phyloP scores from a whole-genome alignment of 352 stramenopile species.

The Achlya hypogyna region DNA sequence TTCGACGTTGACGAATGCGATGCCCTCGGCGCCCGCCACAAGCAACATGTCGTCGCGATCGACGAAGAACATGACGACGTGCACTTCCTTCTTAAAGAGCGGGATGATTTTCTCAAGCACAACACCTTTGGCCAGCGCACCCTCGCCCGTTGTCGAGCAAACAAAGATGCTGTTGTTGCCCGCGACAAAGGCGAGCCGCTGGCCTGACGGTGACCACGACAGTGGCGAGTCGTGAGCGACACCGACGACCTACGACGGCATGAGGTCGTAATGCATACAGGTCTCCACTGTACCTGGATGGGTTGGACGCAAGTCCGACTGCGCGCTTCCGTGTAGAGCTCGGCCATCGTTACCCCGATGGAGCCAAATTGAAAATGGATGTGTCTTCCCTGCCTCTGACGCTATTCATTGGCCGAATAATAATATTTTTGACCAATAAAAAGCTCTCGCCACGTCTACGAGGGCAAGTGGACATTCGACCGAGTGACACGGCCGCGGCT shows the following conservation, averaged over 20 bases:
- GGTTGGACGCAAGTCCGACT: slow-evolving; percentile 15
- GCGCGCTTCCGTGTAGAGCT: slow-evolving; percentile 11
- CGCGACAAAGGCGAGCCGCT: slow-evolving; percentile 20
- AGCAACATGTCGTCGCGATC: slow-evolving; percentile 17
- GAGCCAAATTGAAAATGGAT: background rate
- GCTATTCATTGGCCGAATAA: background rate
- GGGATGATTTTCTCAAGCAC: slow-evolving; percentile 20
- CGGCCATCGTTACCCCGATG: background rate
- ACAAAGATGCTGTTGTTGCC: slow-evolving; percentile 22
- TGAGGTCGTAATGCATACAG: background rate
- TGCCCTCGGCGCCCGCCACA: slow-evolving; percentile 14
- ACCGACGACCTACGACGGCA: slow-evolving; percentile 9
- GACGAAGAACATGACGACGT: slow-evolving; percentile 14
- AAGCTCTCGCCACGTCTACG: background rate
- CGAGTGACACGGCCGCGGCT: slow-evolving; percentile 6
- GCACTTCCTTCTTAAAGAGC: slow-evolving; percentile 20
- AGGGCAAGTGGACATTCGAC: slow-evolving; percentile 1
- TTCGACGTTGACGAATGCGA: slow-evolving; percentile 15
- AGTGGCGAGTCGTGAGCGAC: slow-evolving; percentile 16
- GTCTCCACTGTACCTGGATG: slow-evolving; percentile 6
- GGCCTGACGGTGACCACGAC: slow-evolving; percentile 12
- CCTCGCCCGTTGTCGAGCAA: background rate
- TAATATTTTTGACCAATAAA: background rate
- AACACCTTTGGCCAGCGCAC: background rate
- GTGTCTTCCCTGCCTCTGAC: background rate